Conservation (phyloP, 1,139 yeast genomes). For the Candida tropicalis region DNA sequence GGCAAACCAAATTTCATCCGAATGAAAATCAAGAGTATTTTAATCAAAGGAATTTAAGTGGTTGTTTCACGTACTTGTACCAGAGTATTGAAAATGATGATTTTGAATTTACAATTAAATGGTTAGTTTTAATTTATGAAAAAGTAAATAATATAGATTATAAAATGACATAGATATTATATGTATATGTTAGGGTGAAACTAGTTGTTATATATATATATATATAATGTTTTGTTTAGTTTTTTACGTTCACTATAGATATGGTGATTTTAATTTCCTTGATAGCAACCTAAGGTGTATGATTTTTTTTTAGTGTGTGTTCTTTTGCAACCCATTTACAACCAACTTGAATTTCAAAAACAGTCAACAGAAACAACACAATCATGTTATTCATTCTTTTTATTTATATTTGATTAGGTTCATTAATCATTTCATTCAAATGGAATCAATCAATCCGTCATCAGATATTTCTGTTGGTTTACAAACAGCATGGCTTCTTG, state of each 20-base stretch:
- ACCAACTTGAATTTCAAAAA: slow-evolving; percentile 2
- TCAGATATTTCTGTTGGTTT: slow-evolving; percentile 16
- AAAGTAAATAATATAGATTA: slow-evolving; percentile 22
- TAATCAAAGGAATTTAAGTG: slow-evolving; percentile 13
- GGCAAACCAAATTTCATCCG: slow-evolving; percentile 11
- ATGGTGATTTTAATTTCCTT: no score
- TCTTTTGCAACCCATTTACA: slow-evolving; percentile 7
- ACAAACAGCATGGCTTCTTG: slow-evolving; percentile 30
- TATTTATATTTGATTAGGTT: no score
- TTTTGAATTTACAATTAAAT: slow-evolving; percentile 29
- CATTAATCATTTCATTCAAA: slow-evolving; percentile 1
- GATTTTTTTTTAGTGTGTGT: not conserved
- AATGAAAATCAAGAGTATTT: slow-evolving; percentile 10
- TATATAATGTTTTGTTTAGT: not conserved
- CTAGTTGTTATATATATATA: not conserved
- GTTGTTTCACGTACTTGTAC: slow-evolving; percentile 30
- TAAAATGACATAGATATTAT: slow-evolving; percentile 17
- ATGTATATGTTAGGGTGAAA: not conserved
- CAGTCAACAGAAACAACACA: not conserved
- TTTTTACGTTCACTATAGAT: not conserved
- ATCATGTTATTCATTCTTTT: no score
- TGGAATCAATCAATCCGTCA: slow-evolving; percentile 11
- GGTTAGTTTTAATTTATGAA: slow-evolving; percentile 33
- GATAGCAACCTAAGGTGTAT: no score
- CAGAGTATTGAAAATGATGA: slow-evolving; percentile 26